A percentile compares a stretch with the other conserved stretches of the same genome.
Conservation (phyloP, 371 early-diverging fungal genomes). For the Mortierella polycephala region DNA sequence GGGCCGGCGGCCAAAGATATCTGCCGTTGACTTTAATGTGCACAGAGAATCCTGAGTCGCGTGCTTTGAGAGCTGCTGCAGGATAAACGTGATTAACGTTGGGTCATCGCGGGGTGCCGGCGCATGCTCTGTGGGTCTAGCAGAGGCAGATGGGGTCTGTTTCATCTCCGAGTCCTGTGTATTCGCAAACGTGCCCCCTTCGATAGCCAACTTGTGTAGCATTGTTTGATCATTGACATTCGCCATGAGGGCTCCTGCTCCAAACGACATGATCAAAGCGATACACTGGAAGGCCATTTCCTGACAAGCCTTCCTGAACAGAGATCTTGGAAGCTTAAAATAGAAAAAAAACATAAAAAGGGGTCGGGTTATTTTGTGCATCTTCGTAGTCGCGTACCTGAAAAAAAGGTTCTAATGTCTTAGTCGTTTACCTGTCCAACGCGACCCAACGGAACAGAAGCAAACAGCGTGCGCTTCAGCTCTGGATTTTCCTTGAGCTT, state of each 20-base stretch:
- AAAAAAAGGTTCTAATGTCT: background rate
- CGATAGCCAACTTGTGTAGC: slow-evolving; percentile 68
- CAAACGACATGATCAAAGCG: slow-evolving; percentile 55
- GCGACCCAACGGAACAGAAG: slow-evolving; percentile 25
- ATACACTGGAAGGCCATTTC: slow-evolving; percentile 61
- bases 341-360: background rate
- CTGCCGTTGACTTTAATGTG: slow-evolving; percentile 53
- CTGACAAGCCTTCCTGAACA: slow-evolving; percentile 66
- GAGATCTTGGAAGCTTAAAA: slow-evolving; percentile 58
- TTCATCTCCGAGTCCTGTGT: slow-evolving; percentile 5
- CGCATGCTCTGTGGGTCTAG: background rate
- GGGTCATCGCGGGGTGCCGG: slow-evolving; percentile 39
- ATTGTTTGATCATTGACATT: slow-evolving; percentile 74
- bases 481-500: slow-evolving; percentile 27
- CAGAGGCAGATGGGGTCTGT: background rate
- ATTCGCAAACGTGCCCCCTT: slow-evolving; percentile 49
- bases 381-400: background rate
- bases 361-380: background rate
- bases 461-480: slow-evolving; percentile 12
- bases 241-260: slow-evolving; percentile 54
- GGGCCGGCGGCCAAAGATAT: slow-evolving; percentile 74
- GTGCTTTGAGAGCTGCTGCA: slow-evolving; percentile 33
- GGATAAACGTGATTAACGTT: slow-evolving; percentile 45
- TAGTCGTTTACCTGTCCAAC: slow-evolving; percentile 33
- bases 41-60: slow-evolving; percentile 40